These are phyloP conservation scores for Podospora pseudopauciseta DNA, from an alignment of 495 filamentous ascomycete species.

Conservation along the genomic window DNA sequence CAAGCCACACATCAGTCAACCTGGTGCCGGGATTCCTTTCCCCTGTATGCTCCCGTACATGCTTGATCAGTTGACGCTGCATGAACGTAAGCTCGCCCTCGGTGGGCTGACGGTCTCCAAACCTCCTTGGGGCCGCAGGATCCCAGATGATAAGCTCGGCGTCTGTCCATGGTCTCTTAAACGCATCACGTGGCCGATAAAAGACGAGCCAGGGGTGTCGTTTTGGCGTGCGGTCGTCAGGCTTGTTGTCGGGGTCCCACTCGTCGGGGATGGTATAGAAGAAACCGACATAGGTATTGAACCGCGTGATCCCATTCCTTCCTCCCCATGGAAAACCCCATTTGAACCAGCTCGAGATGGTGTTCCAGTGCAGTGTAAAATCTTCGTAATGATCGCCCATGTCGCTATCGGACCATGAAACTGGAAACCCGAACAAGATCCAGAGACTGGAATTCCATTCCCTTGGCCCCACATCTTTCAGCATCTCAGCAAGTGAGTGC, in stretches of 20 bases:
- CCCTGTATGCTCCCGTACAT: slow-evolving; percentile 25
- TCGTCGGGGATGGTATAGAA: slow-evolving; percentile 45
- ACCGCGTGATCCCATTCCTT: background rate
- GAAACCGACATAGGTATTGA: slow-evolving; percentile 33
- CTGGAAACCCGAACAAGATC: slow-evolving; percentile 30
- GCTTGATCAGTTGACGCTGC: slow-evolving; percentile 38
- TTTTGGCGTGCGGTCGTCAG: slow-evolving; percentile 14
- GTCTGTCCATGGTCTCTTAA: slow-evolving; percentile 17
- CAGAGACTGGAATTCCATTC: slow-evolving; percentile 1
- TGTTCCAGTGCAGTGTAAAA: background rate
- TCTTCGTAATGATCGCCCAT: slow-evolving; percentile 41
- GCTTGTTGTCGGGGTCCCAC: slow-evolving; percentile 30
- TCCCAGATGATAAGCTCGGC: slow-evolving; percentile 51
- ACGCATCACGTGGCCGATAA: slow-evolving; percentile 36
- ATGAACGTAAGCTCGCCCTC: slow-evolving; percentile 36
- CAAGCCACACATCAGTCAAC: slow-evolving; percentile 40
- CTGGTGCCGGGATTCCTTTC: slow-evolving; percentile 23
- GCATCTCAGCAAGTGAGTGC: background rate
- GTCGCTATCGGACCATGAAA: slow-evolving; percentile 36
- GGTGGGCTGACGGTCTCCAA: slow-evolving; percentile 1
- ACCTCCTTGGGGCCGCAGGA: slow-evolving; percentile 24
- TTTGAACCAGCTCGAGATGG: background rate
- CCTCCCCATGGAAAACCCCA: background rate
- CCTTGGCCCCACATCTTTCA: background rate
- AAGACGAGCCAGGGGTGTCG: slow-evolving; percentile 44